A percentile compares a stretch with the other conserved stretches of the same genome.
phyloP scores from a whole-genome alignment of 2,329 filamentous ascomycete genomes.

The Rutstroemia sp. region DNA sequence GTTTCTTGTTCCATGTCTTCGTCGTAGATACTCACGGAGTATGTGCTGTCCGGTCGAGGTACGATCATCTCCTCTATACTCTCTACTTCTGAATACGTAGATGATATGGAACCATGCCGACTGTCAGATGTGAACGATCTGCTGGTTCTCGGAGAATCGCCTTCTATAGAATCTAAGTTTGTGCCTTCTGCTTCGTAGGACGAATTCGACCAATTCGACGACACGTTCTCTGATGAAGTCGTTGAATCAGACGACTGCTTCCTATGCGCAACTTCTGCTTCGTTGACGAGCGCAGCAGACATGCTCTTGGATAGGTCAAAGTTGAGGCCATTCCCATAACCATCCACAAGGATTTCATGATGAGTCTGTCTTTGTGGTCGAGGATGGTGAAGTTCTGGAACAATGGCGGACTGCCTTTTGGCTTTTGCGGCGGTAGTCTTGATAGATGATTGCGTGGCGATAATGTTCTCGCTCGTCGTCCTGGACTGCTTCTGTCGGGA shows the following conservation, averaged over 20 bases:
- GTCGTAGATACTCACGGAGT: slow-evolving; percentile 13
- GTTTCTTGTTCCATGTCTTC: background rate
- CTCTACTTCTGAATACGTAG: background rate
- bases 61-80: background rate
- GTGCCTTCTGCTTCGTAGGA: slow-evolving; percentile 5
- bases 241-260: background rate
- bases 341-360: slow-evolving; percentile 46
- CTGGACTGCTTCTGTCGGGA: slow-evolving; percentile 12
- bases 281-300: background rate
- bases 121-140: background rate
- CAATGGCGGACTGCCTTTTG: slow-evolving; percentile 22
- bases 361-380: slow-evolving; percentile 28
- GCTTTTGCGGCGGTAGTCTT: slow-evolving; percentile 25
- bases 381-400: slow-evolving; percentile 24
- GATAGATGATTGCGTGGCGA: slow-evolving; percentile 17
- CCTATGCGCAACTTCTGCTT: background rate
- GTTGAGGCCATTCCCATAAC: slow-evolving; percentile 43
- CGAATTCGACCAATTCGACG: slow-evolving; percentile 4
- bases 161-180: background rate
- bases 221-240: background rate
- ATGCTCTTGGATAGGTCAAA: background rate
- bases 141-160: background rate
- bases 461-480: slow-evolving; percentile 10
- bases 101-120: background rate
- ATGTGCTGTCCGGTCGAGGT: slow-evolving; percentile 13